A percentile compares a stretch with the other conserved stretches of the same genome.
These are phyloP conservation scores for Talaromyces sp. DNA, from an alignment of 2,329 filamentous ascomycete genomes.

Conservation along the genomic window DNA sequence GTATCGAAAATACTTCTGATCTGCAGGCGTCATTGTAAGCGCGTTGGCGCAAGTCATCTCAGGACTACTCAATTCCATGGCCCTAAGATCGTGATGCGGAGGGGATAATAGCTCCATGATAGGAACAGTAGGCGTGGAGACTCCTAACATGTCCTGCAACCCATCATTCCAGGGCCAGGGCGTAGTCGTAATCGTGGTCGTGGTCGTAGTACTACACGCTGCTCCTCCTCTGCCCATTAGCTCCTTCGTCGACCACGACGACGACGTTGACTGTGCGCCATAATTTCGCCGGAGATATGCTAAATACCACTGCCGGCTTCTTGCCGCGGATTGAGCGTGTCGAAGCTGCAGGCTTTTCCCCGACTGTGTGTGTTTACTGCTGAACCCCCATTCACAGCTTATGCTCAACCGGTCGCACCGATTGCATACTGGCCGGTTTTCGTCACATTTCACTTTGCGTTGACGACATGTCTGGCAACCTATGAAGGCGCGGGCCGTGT, in stretches of 20 bases:
- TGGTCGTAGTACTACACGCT: background rate
- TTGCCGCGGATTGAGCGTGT: background rate
- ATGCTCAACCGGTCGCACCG: slow-evolving; percentile 32
- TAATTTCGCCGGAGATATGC: background rate
- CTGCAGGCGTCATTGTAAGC: slow-evolving; percentile 32
- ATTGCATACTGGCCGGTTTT: slow-evolving; percentile 27
- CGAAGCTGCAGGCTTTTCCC: slow-evolving; percentile 20
- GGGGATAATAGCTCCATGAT: background rate
- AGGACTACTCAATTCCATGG: background rate
- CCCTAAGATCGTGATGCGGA: background rate
- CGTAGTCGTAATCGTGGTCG: background rate
- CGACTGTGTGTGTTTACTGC: slow-evolving; percentile 22
- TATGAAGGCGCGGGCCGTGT: slow-evolving; percentile 18
- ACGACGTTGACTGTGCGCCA: background rate
- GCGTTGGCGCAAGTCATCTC: slow-evolving; percentile 31
- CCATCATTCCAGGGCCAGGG: background rate
- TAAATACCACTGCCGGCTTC: background rate
- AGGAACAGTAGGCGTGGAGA: background rate
- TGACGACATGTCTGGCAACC: slow-evolving; percentile 37
- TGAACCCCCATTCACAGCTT: slow-evolving; percentile 34
- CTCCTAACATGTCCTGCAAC: background rate
- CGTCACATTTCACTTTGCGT: slow-evolving; percentile 14
- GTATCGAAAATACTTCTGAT: slow-evolving; percentile 34
- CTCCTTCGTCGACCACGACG: background rate
- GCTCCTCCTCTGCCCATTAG: background rate